phyloP scores from a whole-genome alignment of 345 rosid species.

The Brassica juncea region DNA sequence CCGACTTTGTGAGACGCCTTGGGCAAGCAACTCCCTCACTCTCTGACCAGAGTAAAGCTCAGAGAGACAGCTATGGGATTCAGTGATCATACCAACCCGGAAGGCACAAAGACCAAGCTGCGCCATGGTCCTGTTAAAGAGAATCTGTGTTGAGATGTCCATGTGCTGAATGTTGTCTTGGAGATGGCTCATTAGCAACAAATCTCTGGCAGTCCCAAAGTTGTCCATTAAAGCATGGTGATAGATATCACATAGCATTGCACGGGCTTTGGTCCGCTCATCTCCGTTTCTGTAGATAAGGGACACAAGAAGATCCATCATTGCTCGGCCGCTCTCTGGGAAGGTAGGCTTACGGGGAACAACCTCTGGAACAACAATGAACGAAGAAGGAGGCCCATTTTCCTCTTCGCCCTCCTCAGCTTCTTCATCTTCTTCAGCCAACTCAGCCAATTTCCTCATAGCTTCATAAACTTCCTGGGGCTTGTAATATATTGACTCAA shows the following conservation, averaged over 20 bases:
- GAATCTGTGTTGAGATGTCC: slow-evolving; percentile 94
- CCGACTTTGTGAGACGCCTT: slow-evolving; percentile 91
- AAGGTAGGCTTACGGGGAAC: slow-evolving; percentile 89
- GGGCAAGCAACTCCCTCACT: slow-evolving; percentile 94
- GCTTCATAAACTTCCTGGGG: slow-evolving; percentile 96
- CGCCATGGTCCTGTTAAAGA: slow-evolving; percentile 94
- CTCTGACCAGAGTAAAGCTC: slow-evolving; percentile 93
- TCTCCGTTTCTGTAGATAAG: slow-evolving; percentile 90
- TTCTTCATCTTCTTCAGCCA: slow-evolving; percentile 49
- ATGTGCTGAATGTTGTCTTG: slow-evolving; percentile 85
- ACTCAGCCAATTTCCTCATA: slow-evolving; percentile 88
- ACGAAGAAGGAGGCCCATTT: slow-evolving; percentile 59
- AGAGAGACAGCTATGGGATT: slow-evolving; percentile 83
- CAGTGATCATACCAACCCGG: slow-evolving; percentile 72
- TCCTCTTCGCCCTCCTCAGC: slow-evolving; percentile 62
- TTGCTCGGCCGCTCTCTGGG: slow-evolving; percentile 78
- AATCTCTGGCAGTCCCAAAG: slow-evolving; percentile 75
- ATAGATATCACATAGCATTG: slow-evolving; percentile 95
- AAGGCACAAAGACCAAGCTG: slow-evolving; percentile 96
- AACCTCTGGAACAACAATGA: slow-evolving; percentile 71
- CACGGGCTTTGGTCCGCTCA: slow-evolving; percentile 96
- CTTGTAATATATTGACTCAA: slow-evolving; percentile 85
- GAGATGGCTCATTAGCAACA: slow-evolving; percentile 90
- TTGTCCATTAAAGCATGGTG: slow-evolving; percentile 84
- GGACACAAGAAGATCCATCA: slow-evolving; percentile 86